Evolutionary conservation across 1,284 basidiomycete species (phyloP).

Genomic region (Ganoderma multipileum): DNA sequence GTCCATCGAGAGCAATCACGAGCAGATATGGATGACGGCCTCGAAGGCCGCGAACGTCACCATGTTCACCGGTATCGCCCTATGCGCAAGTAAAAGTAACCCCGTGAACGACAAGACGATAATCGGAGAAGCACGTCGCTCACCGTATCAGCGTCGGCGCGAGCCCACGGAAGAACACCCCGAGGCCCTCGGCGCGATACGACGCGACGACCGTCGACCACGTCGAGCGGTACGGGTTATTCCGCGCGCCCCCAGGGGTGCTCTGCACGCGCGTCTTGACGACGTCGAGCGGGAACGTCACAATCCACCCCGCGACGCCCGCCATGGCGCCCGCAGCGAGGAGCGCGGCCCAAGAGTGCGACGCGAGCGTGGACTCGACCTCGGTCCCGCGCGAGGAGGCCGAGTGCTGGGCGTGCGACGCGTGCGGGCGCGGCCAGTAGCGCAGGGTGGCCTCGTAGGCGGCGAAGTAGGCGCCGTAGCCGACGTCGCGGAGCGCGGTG

Average conservation of each 20-base stretch:
- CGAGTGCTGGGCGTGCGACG: constrained; percentile 35
- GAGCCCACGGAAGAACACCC: constrained; percentile 79
- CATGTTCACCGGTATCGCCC: constrained; percentile 64
- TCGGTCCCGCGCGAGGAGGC: constrained; percentile 48
- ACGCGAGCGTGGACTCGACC: constrained; percentile 50
- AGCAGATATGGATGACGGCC: constrained; percentile 46
- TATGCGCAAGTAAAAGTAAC: constrained; percentile 20
- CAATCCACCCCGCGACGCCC: constrained; percentile 74
- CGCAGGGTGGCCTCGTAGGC: constrained; percentile 83
- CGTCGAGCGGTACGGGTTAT: constrained; percentile 59
- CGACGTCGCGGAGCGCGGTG: constrained; percentile 78
- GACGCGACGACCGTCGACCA: constrained; percentile 65
- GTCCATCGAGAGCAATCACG: constrained; percentile 28
- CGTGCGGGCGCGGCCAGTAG: constrained; percentile 49
- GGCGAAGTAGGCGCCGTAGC: constrained; percentile 86
- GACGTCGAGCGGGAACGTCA: constrained; percentile 86
- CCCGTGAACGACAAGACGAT: neutral
- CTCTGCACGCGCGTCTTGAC: constrained; percentile 88
- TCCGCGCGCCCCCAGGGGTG: too few species aligned
- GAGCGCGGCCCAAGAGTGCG: constrained; percentile 63
- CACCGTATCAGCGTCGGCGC: constrained; percentile 82
- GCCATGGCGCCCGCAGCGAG: constrained; percentile 83
- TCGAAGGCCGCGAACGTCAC: constrained; percentile 63
- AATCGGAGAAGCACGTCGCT: constrained; percentile 35
- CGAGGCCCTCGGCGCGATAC: constrained; percentile 67